Base-by-base conservation (phyloP, 495 filamentous ascomycete genomes). In the Cetradonia linearis region DNA sequence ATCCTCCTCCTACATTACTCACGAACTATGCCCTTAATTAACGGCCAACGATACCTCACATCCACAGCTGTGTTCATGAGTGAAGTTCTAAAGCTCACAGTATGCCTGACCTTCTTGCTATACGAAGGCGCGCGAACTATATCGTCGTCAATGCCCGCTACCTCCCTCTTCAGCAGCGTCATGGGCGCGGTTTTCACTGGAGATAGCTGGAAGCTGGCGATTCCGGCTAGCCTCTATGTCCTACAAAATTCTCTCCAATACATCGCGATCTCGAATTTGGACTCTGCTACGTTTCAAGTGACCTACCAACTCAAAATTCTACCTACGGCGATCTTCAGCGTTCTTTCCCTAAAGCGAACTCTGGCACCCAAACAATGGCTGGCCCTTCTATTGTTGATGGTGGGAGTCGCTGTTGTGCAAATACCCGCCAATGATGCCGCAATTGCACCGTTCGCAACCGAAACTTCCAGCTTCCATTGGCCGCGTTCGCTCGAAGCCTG, bases 181-280 rank as follows among this genome's bases (percentile, higher is more conserved):
- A 85, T 81, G 65, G 81, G 77, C 50, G 81, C 86, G 16, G 85
- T 96, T 0, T 95, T 96, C 69, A 86, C 87, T 3, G 84, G 86
- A n/a, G 93, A 98, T 65, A 88, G 89, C 66, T 98, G 93, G 93
- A 96, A 96, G 71, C 69, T 98, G 63, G 90, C 89, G 6, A 86
- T 97, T 40, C 92, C 93, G 0, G 93, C 91, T 9, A 78, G 82
- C 46, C 77, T 97, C 3, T 96, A 95, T 68, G 95, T 93, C 0
- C 64, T 96, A 30, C 88, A 96, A 67, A 96, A 95, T 68, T 87
- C 85, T 5, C 73, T 98, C 23, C 89, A 96, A 72, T 98, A 96
- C 71, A 80, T 95, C 54, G 93, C 89, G 2, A 80, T 97, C 25
- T 87, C 87, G 61, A 96, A 98, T 67, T 74, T 96, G 60, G 89